Conservation (phyloP, 352 stramenopile genomes). For the Phytophthora hybrid region DNA sequence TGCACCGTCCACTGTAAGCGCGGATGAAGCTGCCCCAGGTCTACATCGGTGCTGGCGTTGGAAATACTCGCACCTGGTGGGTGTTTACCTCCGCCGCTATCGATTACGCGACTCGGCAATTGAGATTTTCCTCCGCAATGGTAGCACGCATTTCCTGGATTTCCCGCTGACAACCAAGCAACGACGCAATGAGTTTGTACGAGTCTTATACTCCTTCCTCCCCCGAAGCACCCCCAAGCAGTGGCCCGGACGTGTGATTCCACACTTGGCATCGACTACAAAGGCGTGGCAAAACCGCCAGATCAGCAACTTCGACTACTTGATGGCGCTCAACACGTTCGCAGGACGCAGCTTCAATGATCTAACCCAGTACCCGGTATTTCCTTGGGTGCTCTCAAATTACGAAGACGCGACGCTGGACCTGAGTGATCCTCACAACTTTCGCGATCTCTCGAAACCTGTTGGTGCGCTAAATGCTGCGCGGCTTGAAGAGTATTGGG, state of each 20-base stretch:
- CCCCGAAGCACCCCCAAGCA: conserved; percentile 77
- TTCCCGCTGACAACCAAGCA: conserved; percentile 74
- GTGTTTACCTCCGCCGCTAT: conserved; percentile 83
- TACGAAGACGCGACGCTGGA: conserved; percentile 81
- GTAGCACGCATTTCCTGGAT: conserved; percentile 84
- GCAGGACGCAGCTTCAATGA: conserved; percentile 92
- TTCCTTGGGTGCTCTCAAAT: conserved; percentile 90
- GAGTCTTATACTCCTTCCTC: conserved; percentile 81
- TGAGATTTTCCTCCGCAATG: conserved; percentile 85
- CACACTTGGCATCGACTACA: conserved; percentile 59
- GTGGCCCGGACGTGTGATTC: conserved; percentile 67
- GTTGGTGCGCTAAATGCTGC: conserved; percentile 97
- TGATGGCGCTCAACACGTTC: conserved; percentile 95
- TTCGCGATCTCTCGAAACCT: conserved; percentile 97
- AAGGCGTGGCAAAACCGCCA: conserved; percentile 85
- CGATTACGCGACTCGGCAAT: conserved; percentile 84
- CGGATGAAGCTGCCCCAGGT: conserved; percentile 71
- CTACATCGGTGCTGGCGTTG: conserved; percentile 81
- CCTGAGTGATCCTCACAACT: conserved; percentile 90
- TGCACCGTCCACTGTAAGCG: conserved; percentile 8
- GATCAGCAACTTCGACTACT: conserved; percentile 96
- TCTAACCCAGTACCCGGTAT: conserved; percentile 97
- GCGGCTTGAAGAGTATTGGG: conserved; percentile 94
- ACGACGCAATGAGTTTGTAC: conserved; percentile 81
- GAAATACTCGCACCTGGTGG: conserved; percentile 82